These are phyloP conservation scores for Barnettozyma botsteinii DNA, from an alignment of 805 yeast genomes.

Conservation along the genomic window DNA sequence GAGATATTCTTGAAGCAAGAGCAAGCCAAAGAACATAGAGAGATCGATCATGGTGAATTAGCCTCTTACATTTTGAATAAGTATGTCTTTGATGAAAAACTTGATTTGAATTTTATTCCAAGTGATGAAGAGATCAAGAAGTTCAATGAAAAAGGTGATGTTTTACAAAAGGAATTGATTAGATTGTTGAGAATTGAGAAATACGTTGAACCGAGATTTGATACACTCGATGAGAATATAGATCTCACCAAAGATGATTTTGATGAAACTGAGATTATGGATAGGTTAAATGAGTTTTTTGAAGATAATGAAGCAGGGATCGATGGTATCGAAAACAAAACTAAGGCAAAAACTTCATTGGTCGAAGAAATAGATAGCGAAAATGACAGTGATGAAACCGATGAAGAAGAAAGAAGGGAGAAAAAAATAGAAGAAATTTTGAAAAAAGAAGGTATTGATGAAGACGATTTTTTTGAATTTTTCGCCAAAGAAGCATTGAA, in stretches of 20 bases:
- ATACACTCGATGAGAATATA: slow-evolving; percentile 9
- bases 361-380: neutral
- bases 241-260: slow-evolving; percentile 8
- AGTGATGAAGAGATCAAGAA: slow-evolving; percentile 13
- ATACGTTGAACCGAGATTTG: slow-evolving; percentile 15
- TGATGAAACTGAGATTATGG: slow-evolving; percentile 23
- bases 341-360: slow-evolving; percentile 1
- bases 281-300: slow-evolving; percentile 23
- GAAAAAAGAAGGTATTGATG: slow-evolving; percentile 44
- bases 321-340: slow-evolving; percentile 18
- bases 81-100: neutral
- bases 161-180: slow-evolving; percentile 27
- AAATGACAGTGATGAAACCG: slow-evolving; percentile 2
- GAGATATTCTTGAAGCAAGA: slow-evolving; percentile 11
- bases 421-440: slow-evolving; percentile 23
- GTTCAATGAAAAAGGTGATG: slow-evolving; percentile 17
- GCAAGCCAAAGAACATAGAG: neutral
- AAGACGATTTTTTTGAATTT: slow-evolving; percentile 66
- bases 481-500: slow-evolving; percentile 51
- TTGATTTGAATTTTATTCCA: neutral
- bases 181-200: slow-evolving; percentile 16
- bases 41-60: slow-evolving; percentile 7
- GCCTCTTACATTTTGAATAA: neutral
- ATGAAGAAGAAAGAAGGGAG: slow-evolving; percentile 8
- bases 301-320: slow-evolving; percentile 22